These are phyloP conservation scores for Fusarium palustre DNA, from an alignment of 2,329 filamentous ascomycete species.

Conservation along the genomic window DNA sequence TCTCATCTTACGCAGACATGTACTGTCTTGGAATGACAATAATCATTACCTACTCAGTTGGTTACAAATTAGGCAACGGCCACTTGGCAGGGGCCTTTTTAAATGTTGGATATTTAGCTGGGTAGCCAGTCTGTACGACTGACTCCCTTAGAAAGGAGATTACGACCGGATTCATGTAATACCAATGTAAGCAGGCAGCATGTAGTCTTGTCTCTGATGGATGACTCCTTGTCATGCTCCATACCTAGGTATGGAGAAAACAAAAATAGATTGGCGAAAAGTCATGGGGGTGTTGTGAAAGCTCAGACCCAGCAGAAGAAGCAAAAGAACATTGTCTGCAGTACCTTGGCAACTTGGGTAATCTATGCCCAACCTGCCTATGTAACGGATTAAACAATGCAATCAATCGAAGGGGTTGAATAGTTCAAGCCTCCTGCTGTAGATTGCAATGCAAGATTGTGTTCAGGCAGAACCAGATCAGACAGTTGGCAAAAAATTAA, in stretches of 20 bases:
- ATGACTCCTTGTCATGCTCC: background rate
- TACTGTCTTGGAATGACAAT: background rate
- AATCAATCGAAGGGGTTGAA: background rate
- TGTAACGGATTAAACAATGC: background rate
- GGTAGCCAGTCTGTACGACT: constrained; percentile 1
- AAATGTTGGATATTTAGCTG: background rate
- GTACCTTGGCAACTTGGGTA: too few species aligned
- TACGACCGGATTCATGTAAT: background rate
- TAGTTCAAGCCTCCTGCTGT: background rate
- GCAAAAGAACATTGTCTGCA: background rate
- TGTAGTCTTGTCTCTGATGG: background rate
- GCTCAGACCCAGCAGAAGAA: background rate
- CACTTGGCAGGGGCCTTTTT: background rate
- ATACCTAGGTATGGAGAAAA: background rate
- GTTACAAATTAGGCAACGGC: constrained; percentile 8
- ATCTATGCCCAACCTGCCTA: background rate
- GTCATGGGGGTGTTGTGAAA: background rate
- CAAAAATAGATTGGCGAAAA: constrained; percentile 1
- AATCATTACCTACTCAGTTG: background rate
- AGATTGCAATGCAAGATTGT: background rate
- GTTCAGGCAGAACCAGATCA: background rate
- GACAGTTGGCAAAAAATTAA: background rate
- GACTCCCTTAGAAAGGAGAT: background rate
- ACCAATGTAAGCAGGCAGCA: constrained; percentile 7
- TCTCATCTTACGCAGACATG: background rate